Base-by-base conservation (phyloP, 306 rosid genomes). In the Quercus suber region DNA sequence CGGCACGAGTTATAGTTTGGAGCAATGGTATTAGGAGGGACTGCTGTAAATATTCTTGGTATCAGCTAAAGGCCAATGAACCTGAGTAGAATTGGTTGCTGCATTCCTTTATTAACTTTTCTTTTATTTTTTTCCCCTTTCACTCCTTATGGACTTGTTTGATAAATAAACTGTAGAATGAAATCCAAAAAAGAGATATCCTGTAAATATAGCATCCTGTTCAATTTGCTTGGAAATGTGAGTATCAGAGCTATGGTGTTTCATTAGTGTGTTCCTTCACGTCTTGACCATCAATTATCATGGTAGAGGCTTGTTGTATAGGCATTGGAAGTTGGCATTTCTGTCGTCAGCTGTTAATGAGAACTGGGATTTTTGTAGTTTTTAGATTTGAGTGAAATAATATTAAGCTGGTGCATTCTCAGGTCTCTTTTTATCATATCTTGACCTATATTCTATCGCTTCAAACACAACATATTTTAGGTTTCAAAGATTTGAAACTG, bases 161-260 rank as follows among this genome's bases (percentile, higher is more conserved):
- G 82, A 93, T 91, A 93, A 93, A 93, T 93, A 93, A 93, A 71
- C 76, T 89, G 97, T 90, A 86, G 88, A 81, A 58, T 79, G 85
- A 73, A 86, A 68, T 78, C 68, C 45, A 79, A 86, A 81, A 88
- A 84, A 81, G 74, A 87, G 78, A 75, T 41, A 4, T 85, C 74
- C 30, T 93, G 90, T 93, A 86, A 71, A 89, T 91, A 77, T 27
- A 41, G 72, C 73, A 76, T 10, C 61, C 71, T 28, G 63, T 45
- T 45, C 17, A 28, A 2, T 58, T 43, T 64, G 4, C 31, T 35
- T 74, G 60, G 60, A 15, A 65, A 73, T 65, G 11, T 77, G 56
- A 19, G 64, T 57, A 21, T 41, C 64, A 6, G 15, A 14, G 41
- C 20, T 11, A 8, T 31, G 71, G 71, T 31, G 13, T 67, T 67